Evolutionary conservation across 1,284 basidiomycete species (phyloP).

Genomic region (Ceratobasidium sp.): DNA sequence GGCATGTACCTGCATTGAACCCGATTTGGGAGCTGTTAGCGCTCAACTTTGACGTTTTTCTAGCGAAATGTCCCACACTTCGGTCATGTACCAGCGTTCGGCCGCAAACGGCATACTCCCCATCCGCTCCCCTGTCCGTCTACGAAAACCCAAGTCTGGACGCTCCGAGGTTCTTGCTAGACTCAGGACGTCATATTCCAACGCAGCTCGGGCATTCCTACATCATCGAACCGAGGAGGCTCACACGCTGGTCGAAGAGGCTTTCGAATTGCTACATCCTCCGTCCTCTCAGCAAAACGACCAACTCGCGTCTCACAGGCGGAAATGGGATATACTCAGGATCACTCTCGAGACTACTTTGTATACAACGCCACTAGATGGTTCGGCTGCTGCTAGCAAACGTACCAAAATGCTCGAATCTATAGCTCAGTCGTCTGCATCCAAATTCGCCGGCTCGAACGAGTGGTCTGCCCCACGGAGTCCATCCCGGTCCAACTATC

Average conservation of each 20-base stretch:
- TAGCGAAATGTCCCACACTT: slow-evolving; percentile 18
- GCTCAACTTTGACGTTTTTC: neutral
- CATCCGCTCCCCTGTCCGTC: neutral
- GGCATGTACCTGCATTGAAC: neutral
- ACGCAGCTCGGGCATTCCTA: slow-evolving; percentile 77
- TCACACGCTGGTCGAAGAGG: slow-evolving; percentile 68
- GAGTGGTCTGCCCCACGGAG: slow-evolving; percentile 52
- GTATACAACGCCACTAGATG: slow-evolving; percentile 61
- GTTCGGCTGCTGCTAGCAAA: slow-evolving; percentile 38
- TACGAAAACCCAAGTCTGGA: slow-evolving; percentile 7
- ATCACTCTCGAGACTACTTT: slow-evolving; percentile 80
- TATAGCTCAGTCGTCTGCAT: neutral
- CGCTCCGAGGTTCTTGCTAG: slow-evolving; percentile 48
- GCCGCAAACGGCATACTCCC: neutral
- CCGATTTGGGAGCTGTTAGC: neutral
- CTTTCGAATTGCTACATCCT: slow-evolving; percentile 65
- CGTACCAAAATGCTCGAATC: slow-evolving; percentile 2
- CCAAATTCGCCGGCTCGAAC: neutral
- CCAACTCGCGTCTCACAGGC: slow-evolving; percentile 60
- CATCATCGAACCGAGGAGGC: slow-evolving; percentile 70
- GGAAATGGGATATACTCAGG: slow-evolving; percentile 83
- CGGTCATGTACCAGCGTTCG: slow-evolving; percentile 27
- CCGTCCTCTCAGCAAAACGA: slow-evolving; percentile 55
- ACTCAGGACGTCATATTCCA: slow-evolving; percentile 71
- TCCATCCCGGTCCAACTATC: slow-evolving; percentile 11